Percentiles rank a stretch among this genome's conserved stretches.
phyloP scores from a whole-genome alignment of 2,329 filamentous ascomycete genomes.

The Pseudocercospora cruenta region DNA sequence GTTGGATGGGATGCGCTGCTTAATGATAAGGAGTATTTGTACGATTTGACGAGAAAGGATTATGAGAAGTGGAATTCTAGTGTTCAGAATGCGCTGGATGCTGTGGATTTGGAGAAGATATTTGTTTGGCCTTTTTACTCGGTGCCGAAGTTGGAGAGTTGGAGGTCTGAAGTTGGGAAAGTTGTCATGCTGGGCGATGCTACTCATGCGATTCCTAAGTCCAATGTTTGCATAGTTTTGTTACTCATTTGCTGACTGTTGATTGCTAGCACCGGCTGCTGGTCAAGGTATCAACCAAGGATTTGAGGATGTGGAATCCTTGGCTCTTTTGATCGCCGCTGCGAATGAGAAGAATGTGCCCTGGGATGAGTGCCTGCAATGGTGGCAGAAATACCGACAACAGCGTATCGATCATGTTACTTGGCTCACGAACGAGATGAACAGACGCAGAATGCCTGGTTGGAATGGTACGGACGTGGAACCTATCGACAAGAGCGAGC shows the following conservation, averaged over 20 bases:
- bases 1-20: slow-evolving; percentile 39
- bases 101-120: slow-evolving; percentile 11
- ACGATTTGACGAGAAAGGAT: neutral
- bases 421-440: too few species aligned
- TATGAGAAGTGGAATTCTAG: slow-evolving; percentile 15
- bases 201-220: slow-evolving; percentile 9
- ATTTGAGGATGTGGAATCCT: too few species aligned
- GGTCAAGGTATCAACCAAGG: too few species aligned
- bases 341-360: too few species aligned
- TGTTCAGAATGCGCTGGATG: slow-evolving; percentile 13
- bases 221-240: too few species aligned
- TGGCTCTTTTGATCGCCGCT: too few species aligned
- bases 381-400: too few species aligned
- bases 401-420: too few species aligned
- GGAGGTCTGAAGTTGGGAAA: neutral
- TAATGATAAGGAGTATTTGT: slow-evolving; percentile 29
- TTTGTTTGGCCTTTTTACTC: slow-evolving; percentile 21
- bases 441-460: too few species aligned
- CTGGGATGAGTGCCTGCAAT: too few species aligned
- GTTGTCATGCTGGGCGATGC: slow-evolving; percentile 8
- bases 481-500: neutral
- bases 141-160: slow-evolving; percentile 1
- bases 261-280: too few species aligned
- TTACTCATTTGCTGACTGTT: too few species aligned
- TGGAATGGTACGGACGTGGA: neutral